phyloP scores from a whole-genome alignment of 768 basidiomycete species.

The Russula sp. region DNA sequence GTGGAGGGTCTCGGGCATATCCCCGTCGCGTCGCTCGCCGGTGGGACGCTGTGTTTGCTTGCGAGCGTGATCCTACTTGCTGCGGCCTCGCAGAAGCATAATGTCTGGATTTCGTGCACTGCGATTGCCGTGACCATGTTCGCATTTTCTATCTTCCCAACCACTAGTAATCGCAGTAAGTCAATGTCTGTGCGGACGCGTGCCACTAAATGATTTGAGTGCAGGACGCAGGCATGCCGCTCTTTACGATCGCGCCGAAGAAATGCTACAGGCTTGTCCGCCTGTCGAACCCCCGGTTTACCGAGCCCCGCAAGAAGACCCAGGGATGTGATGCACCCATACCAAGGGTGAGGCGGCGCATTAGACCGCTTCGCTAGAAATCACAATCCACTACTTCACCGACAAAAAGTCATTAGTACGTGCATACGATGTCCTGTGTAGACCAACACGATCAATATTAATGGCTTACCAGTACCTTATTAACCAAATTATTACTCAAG shows the following conservation, averaged over 20 bases:
- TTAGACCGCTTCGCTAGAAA: neutral
- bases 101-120: constrained; percentile 10
- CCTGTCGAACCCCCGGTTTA: neutral
- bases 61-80: constrained; percentile 10
- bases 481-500: neutral
- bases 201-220: neutral
- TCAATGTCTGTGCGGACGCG: neutral
- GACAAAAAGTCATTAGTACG: neutral
- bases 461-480: neutral
- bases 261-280: neutral
- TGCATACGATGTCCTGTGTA: neutral
- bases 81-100: neutral
- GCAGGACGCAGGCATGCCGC: constrained; percentile 1
- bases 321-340: neutral
- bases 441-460: neutral
- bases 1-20: constrained; percentile 9
- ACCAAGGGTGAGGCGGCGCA: neutral
- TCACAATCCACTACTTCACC: neutral
- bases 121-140: neutral
- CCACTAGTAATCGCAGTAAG: neutral
- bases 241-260: constrained; percentile 8
- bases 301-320: neutral
- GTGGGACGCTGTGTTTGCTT: constrained; percentile 11
- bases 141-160: neutral
- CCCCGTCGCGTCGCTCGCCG: neutral